These are phyloP conservation scores for Phytophthora hibernalis DNA, from an alignment of 352 stramenopile species.

Conservation along the genomic window DNA sequence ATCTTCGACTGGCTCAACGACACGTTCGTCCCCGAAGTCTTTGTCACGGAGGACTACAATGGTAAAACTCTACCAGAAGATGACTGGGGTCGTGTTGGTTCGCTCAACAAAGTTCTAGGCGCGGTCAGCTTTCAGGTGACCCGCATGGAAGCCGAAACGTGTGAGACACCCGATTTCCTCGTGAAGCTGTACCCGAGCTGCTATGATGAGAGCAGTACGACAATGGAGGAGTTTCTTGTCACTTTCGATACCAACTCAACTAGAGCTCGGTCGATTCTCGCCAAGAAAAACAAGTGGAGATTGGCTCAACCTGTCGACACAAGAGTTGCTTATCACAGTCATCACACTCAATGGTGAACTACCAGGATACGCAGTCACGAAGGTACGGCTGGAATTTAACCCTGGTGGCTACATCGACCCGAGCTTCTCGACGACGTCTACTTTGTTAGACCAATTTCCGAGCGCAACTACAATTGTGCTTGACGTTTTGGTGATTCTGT, in stretches of 20 bases:
- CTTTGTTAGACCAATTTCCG: conserved; percentile 41
- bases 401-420: conserved; percentile 37
- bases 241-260: conserved; percentile 29
- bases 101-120: conserved; percentile 49
- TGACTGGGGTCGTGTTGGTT: conserved; percentile 36
- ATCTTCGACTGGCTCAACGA: conserved; percentile 54
- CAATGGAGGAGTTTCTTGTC: conserved; percentile 22
- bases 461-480: conserved; percentile 26
- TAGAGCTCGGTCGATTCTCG: conserved; percentile 15
- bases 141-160: conserved; percentile 10
- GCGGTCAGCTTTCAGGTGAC: conserved; percentile 41
- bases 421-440: conserved; percentile 31
- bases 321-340: conserved; percentile 38
- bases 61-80: conserved; percentile 33
- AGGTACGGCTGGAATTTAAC: conserved; percentile 34
- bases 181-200: conserved; percentile 39
- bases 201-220: conserved; percentile 28
- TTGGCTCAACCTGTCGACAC: conserved; percentile 39
- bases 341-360: conserved; percentile 51
- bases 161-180: conserved; percentile 27
- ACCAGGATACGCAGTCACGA: conserved; percentile 33
- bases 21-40: conserved; percentile 51
- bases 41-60: conserved; percentile 58
- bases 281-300: conserved; percentile 23
- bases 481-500: conserved; percentile 38